Percentiles rank a stretch among this genome's conserved stretches.
Evolutionary conservation across 768 basidiomycete genomes (phyloP).

Genomic region (Rhizopogon vulgaris): DNA sequence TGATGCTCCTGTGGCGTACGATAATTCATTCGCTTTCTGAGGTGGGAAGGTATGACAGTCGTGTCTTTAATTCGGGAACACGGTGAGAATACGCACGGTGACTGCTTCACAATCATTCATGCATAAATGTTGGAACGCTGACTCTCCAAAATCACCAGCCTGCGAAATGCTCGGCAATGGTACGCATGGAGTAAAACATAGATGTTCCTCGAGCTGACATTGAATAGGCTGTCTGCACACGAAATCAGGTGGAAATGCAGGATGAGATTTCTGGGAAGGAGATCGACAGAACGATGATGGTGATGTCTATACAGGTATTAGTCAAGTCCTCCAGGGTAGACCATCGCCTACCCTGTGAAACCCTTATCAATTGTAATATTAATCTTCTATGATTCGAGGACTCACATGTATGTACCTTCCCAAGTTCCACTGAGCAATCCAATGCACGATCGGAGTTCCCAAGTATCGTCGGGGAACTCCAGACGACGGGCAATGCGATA

Average conservation of each 20-base stretch:
- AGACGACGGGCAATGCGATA: slow-evolving; percentile 23
- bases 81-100: slow-evolving; percentile 17
- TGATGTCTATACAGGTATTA: slow-evolving; percentile 19
- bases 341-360: not conserved
- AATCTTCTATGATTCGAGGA: slow-evolving; percentile 24
- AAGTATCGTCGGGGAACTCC: slow-evolving; percentile 12
- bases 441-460: slow-evolving; percentile 26
- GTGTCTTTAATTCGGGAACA: slow-evolving; percentile 3
- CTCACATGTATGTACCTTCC: slow-evolving; percentile 54
- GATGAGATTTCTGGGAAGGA: slow-evolving; percentile 5
- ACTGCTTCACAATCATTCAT: slow-evolving; percentile 10
- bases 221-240: slow-evolving; percentile 44
- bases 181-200: slow-evolving; percentile 34
- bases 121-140: not conserved
- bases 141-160: slow-evolving; percentile 14
- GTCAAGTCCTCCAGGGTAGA: not conserved
- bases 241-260: slow-evolving; percentile 25
- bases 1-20: slow-evolving; percentile 19
- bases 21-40: slow-evolving; percentile 19
- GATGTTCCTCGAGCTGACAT: slow-evolving; percentile 40
- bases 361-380: not conserved
- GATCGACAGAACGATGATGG: slow-evolving; percentile 13
- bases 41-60: slow-evolving; percentile 16
- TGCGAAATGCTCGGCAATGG: slow-evolving; percentile 24
- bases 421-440: slow-evolving; percentile 50